A percentile compares a stretch with the other conserved stretches of the same genome.
These are phyloP conservation scores for Neofusicoccum laricinum DNA, from an alignment of 2,329 filamentous ascomycete genomes.

Conservation along the genomic window DNA sequence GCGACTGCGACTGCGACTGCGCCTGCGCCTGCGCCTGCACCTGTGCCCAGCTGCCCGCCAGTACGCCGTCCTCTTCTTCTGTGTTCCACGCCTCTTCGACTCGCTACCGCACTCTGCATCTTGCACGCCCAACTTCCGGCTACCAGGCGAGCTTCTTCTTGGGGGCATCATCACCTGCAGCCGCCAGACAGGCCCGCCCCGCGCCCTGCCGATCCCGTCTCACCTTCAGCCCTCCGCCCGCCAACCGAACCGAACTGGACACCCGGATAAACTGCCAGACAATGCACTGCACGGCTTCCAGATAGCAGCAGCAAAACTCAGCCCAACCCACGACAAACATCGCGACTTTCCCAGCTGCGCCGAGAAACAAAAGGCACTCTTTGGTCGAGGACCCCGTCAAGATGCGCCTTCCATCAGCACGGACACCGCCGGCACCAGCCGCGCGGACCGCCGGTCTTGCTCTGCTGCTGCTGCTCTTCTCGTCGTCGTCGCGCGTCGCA, in stretches of 20 bases:
- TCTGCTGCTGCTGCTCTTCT: not conserved
- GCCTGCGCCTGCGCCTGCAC: not conserved
- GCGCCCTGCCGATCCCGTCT: conserved; percentile 9
- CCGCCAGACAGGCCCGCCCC: not conserved
- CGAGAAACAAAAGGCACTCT: not conserved
- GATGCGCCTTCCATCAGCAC: not conserved
- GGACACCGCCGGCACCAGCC: not conserved
- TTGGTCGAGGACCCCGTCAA: not conserved
- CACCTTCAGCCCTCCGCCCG: not conserved
- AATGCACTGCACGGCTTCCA: not conserved
- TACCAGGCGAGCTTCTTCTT: not conserved
- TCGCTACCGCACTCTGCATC: not conserved
- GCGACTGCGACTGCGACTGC: no score
- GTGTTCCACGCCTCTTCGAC: not conserved
- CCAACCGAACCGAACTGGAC: conserved; percentile 1
- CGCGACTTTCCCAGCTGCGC: not conserved
- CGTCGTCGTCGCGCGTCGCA: not conserved
- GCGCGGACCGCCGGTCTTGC: not conserved
- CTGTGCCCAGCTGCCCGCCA: no score
- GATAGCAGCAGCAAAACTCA: not conserved
- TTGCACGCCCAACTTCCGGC: not conserved
- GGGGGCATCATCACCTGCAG: not conserved
- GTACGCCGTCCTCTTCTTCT: not conserved
- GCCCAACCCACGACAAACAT: not conserved
- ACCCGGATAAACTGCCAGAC: not conserved